These are phyloP conservation scores for Ampelocalamus luodianensis DNA, from an alignment of 176 grass and related monocot species.

Conservation along the genomic window DNA sequence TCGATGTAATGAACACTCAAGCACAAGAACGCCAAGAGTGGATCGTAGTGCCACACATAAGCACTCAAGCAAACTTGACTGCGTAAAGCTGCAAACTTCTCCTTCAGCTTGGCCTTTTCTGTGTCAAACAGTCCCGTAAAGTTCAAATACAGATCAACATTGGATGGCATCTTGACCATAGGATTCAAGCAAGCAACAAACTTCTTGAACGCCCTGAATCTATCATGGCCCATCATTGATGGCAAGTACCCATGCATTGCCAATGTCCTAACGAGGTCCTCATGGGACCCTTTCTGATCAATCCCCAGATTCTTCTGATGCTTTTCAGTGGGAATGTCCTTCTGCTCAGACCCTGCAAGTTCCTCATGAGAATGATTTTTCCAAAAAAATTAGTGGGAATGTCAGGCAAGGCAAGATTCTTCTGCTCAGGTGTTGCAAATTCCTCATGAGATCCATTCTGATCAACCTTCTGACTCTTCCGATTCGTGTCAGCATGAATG, in stretches of 20 bases:
- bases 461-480: conserved; percentile 10
- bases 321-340: not conserved
- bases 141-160: not conserved
- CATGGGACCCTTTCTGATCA: conserved; percentile 1
- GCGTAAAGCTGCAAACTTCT: conserved; percentile 27
- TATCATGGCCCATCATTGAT: conserved; percentile 25
- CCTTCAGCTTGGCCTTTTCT: conserved; percentile 40
- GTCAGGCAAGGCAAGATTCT: not conserved
- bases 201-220: conserved; percentile 21
- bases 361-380: conserved; percentile 18
- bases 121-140: conserved; percentile 28
- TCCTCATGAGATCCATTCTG: conserved; percentile 11
- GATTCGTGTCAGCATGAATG: not conserved
- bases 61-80: conserved; percentile 44
- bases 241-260: conserved; percentile 33
- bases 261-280: conserved; percentile 36
- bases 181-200: conserved; percentile 43
- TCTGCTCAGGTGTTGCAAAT: not conserved
- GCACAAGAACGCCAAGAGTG: conserved; percentile 26
- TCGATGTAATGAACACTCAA: conserved; percentile 45
- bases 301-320: conserved; percentile 19
- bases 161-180: conserved; percentile 24
- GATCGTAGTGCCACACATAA: conserved; percentile 42
- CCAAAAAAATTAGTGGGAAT: not conserved
- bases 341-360: not conserved